Conservation (phyloP, 345 rosid species). For the Erysimum cheiranthoides region DNA sequence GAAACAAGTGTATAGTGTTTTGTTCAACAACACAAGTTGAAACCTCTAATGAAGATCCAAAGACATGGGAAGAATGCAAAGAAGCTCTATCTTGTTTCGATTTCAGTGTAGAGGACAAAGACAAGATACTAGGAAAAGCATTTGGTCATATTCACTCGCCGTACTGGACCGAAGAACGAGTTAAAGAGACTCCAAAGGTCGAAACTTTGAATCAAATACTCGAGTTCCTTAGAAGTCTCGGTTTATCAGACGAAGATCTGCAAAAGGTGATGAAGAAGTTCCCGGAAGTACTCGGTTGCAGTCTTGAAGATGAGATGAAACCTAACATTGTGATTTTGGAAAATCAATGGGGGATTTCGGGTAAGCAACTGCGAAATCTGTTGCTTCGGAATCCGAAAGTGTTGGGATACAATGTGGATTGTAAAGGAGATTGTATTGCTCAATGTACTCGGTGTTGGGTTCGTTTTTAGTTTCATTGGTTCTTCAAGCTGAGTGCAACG, state of each 20-base stretch:
- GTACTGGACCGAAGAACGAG: constrained; percentile 88
- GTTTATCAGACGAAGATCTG: constrained; percentile 70
- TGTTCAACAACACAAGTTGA: constrained; percentile 53
- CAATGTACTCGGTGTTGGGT: constrained; percentile 96
- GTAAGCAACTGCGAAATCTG: constrained; percentile 69
- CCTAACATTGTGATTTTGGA: constrained; percentile 71
- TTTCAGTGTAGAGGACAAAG: constrained; percentile 71
- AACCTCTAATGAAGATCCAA: constrained; percentile 53
- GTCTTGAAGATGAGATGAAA: constrained; percentile 72
- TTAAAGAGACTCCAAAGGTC: constrained; percentile 61
- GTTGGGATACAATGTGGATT: constrained; percentile 87
- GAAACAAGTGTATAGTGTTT: constrained; percentile 54
- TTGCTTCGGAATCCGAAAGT: constrained; percentile 89
- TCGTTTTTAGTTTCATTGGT: constrained; percentile 56
- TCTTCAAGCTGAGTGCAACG: constrained; percentile 16
- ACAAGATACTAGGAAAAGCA: constrained; percentile 89
- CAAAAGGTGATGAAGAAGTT: constrained; percentile 80
- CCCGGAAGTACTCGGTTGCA: constrained; percentile 89
- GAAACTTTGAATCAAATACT: constrained; percentile 60
- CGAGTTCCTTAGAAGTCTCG: constrained; percentile 66
- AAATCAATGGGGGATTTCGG: constrained; percentile 80
- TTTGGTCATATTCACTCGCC: constrained; percentile 85
- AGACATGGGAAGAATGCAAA: constrained; percentile 83
- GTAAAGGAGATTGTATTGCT: constrained; percentile 94
- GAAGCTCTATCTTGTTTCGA: constrained; percentile 64